Base-by-base conservation (phyloP, 2,329 filamentous ascomycete species). In the Pseudogymnoascus sp. region DNA sequence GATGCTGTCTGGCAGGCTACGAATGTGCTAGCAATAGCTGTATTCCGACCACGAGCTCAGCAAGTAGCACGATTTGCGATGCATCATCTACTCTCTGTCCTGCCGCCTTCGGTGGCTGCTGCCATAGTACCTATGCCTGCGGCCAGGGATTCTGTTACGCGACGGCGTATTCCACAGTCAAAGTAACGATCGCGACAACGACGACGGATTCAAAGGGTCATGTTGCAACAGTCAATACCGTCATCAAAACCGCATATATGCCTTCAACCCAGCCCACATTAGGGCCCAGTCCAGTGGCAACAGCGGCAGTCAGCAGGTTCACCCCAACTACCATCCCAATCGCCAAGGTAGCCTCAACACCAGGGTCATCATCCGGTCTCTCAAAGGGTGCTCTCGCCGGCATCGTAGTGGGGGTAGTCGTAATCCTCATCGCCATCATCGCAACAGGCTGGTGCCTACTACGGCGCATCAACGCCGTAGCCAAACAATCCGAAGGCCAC, bases 21-120 rank as follows among this genome's bases (percentile, higher is more conserved):
- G 62, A 78, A 1, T 85, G 82, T 66, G 70, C 72, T 6, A 70
- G 67, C 1, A 72, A 72, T 19, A 73, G 70, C 2, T 86, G 84
- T 67, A 70, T 73, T 2, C 73, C 79, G 0, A 79, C 81, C 1
- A 73, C 76, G 10, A 81, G 80, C 8, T 71, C 74, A 4, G 70
- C 78, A 0, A 73, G 72, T 31, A 76, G 75, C 6, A 72, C 74
- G 63, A 74, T 72, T 14, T 86, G 83, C 62, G 77, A 77, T 5
- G 67, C 74, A 1, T 77, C 73, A 65, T 81, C 78, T 57, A 80
- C 77, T 63, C 73, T 79, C 3, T 86, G 84, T 64, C 79, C 84
- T 1, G 69, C 79, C 4, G 81, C 80, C 1, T 67, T 81, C 3
- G 79, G 79, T 64, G 83, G 83, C 0, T 86, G 84, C 67, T 86